Evolutionary conservation across 2,329 filamentous ascomycete species (phyloP).

Genomic region (Monilinia polystroma): DNA sequence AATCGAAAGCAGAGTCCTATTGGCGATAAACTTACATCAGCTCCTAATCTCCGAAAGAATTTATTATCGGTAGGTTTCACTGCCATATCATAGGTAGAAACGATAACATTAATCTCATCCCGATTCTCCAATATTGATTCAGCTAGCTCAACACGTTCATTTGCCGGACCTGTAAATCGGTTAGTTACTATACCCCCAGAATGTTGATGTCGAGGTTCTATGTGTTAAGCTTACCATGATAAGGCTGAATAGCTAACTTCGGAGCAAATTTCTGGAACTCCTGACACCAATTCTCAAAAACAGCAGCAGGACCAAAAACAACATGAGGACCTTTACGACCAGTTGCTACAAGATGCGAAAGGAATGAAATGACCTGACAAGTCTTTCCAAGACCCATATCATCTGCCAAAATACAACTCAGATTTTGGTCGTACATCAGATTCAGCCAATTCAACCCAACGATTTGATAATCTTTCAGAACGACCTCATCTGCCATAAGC

Average conservation of each 20-base stretch:
- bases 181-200: slow-evolving; percentile 15
- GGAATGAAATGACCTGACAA: slow-evolving; percentile 89
- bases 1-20: neutral
- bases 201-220: neutral
- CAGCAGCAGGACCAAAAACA: slow-evolving; percentile 88
- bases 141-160: slow-evolving; percentile 66
- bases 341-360: slow-evolving; percentile 76
- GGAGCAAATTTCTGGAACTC: slow-evolving; percentile 90
- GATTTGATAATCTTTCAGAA: slow-evolving; percentile 90
- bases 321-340: slow-evolving; percentile 70
- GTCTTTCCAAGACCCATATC: slow-evolving; percentile 98
- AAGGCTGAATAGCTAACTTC: slow-evolving; percentile 66
- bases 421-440: slow-evolving; percentile 72
- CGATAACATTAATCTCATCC: slow-evolving; percentile 66
- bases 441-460: slow-evolving; percentile 94
- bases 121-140: slow-evolving; percentile 63
- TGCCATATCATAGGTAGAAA: slow-evolving; percentile 71
- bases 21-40: slow-evolving; percentile 44
- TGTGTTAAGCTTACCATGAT: slow-evolving; percentile 49
- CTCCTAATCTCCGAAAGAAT: slow-evolving; percentile 59
- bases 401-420: slow-evolving; percentile 90
- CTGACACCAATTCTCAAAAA: slow-evolving; percentile 90
- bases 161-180: slow-evolving; percentile 55
- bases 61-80: slow-evolving; percentile 56
- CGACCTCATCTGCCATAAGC: slow-evolving; percentile 72